Evolutionary conservation across 805 yeast genomes (phyloP), one percentile per base, ranked within the genome.

Genomic region (Nakazawaea wyomingensis): DNA sequence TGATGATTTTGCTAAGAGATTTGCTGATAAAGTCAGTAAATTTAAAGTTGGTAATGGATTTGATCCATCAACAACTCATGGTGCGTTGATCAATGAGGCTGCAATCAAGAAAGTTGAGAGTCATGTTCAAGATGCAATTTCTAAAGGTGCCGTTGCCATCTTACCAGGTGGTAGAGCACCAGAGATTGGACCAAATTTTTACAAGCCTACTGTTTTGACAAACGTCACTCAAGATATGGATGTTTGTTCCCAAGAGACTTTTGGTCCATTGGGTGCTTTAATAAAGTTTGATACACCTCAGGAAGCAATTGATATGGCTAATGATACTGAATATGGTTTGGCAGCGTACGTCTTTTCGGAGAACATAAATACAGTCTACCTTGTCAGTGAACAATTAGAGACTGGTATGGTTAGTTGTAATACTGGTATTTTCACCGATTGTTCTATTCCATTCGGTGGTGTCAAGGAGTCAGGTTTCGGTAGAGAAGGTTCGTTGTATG

Each of bases 351-450:
- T 86, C 59, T 85, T 59, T 66, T 72, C 89, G 17, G 59, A 68
- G 43, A 74, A 82, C 59, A 59, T 78, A 45, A 57, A 66, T 39
- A 71, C 80, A 37, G 66, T 81, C 5, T 71, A 80, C 60, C 67
- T 72, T 43, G 76, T 82, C 10, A 79, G 85, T 30, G 90, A 83
- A 61, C 76, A 69, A 22, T 68, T 86, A 43, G 78, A 86, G 51
- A 78, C 73, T 21, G 95, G 95, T 39, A 86, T 86, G 95, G 74
- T 86, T 42, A 93, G 93, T 34, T 80, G 78, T 45, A 86, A 86
- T 63, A 77, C 88, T 10, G 93, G 93, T 28, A 65, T 75, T 9
- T 75, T 86, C 46, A 76, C 86, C 17, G 91, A 69, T 48, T 73
- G 84, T 20, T 71, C 83, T 11, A 56, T 80, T 49, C 85, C 86